These are phyloP conservation scores for Blepharisma stoltei DNA, from an alignment of 73 alveolate genomes.

Conservation along the genomic window DNA sequence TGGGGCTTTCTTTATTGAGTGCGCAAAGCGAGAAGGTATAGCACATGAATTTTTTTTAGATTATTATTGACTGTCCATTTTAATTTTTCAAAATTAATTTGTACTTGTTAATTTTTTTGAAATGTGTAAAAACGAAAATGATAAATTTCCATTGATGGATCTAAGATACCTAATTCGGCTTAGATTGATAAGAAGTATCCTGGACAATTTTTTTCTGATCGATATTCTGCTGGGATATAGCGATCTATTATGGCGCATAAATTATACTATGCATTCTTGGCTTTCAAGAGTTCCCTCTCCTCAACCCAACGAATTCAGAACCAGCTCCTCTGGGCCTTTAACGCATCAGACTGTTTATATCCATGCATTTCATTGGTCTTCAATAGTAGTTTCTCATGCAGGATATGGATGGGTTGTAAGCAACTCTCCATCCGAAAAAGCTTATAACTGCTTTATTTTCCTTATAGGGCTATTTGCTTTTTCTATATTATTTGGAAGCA, in stretches of 20 bases:
- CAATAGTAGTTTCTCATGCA: conserved; percentile 52
- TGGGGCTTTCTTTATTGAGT: no score
- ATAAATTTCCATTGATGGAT: not conserved
- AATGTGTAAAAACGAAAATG: no score
- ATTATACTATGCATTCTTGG: not conserved
- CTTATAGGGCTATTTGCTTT: conserved; percentile 43
- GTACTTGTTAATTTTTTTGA: no score
- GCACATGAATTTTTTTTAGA: no score
- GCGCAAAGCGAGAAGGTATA: no score
- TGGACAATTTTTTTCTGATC: not conserved
- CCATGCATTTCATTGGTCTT: conserved; percentile 50
- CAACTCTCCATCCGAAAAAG: conserved; percentile 41
- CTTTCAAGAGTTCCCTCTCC: not conserved
- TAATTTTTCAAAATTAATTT: no score
- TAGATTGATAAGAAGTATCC: not conserved
- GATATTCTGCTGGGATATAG: no score
- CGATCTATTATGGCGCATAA: not conserved
- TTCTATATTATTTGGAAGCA: conserved; percentile 58
- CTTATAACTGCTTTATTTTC: conserved; percentile 37
- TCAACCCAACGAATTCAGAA: not conserved
- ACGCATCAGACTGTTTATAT: conserved; percentile 29
- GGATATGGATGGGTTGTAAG: conserved; percentile 59
- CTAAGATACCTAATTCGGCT: not conserved
- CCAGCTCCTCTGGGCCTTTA: no score
- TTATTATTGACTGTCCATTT: no score